Percentiles rank a stretch among this genome's conserved stretches.
These are phyloP conservation scores for Penicillium sp. DNA, from an alignment of 2,329 filamentous ascomycete species.

Conservation along the genomic window DNA sequence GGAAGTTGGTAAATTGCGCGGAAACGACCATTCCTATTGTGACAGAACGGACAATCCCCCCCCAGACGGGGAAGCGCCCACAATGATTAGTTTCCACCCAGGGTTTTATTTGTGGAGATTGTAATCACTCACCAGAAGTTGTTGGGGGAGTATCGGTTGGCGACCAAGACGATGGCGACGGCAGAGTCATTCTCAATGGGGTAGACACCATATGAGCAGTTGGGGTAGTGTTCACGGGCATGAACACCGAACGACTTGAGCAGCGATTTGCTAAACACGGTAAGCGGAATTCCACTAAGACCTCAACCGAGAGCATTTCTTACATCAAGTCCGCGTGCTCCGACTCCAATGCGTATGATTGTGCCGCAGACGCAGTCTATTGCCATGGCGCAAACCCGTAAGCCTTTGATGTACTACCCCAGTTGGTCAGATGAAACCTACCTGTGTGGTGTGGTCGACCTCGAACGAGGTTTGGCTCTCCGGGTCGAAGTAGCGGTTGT, in stretches of 20 bases:
- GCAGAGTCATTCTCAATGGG: slow-evolving; percentile 73
- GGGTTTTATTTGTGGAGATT: not conserved
- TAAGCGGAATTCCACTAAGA: not conserved
- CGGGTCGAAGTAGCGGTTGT: slow-evolving; percentile 83
- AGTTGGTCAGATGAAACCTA: slow-evolving; percentile 35
- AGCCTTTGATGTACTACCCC: slow-evolving; percentile 5
- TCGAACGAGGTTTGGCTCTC: slow-evolving; percentile 84
- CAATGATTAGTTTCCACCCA: not conserved
- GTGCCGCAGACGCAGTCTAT: slow-evolving; percentile 77
- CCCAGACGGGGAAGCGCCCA: not conserved
- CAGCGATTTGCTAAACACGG: slow-evolving; percentile 69
- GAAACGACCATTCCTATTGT: slow-evolving; percentile 85
- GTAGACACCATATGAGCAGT: slow-evolving; percentile 77
- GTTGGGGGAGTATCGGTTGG: slow-evolving; percentile 95
- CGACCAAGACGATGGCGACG: slow-evolving; percentile 79
- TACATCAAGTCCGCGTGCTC: slow-evolving; percentile 78
- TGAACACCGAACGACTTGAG: slow-evolving; percentile 74
- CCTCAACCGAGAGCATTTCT: slow-evolving; percentile 29
- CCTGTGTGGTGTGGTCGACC: slow-evolving; percentile 81
- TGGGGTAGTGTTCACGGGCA: slow-evolving; percentile 84
- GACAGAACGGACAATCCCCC: not conserved
- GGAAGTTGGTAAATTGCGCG: slow-evolving; percentile 81
- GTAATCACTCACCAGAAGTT: slow-evolving; percentile 76
- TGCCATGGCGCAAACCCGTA: slow-evolving; percentile 11
- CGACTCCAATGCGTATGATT: slow-evolving; percentile 77